Conservation (phyloP, 1,284 basidiomycete genomes). For the Ceratobasidium sp. region DNA sequence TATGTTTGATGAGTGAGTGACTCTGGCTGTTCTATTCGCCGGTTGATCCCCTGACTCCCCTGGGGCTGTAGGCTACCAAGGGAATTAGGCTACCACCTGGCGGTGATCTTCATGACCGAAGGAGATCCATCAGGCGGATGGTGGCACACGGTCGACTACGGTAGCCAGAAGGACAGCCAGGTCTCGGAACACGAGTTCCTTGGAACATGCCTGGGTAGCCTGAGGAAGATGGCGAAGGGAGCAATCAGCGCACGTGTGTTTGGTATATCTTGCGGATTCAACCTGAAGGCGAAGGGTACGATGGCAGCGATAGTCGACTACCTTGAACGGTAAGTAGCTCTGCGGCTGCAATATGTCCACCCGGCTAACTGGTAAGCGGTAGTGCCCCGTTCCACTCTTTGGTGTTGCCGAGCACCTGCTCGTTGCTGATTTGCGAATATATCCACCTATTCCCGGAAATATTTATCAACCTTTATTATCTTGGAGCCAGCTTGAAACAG, state of each 20-base stretch:
- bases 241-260: not conserved
- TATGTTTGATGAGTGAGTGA: not conserved
- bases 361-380: no score
- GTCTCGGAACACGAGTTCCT: not conserved
- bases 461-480: conserved; percentile 18
- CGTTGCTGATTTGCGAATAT: not conserved
- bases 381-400: not conserved
- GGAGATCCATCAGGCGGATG: conserved; percentile 2
- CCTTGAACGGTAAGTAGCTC: not conserved
- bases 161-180: not conserved
- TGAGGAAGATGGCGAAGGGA: not conserved
- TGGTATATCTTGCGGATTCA: not conserved
- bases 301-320: not conserved
- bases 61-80: not conserved
- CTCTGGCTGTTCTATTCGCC: not conserved
- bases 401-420: not conserved
- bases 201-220: not conserved
- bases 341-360: not conserved
- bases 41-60: no score
- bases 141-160: not conserved
- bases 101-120: conserved; percentile 11
- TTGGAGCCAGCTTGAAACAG: not conserved
- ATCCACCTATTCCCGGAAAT: conserved; percentile 9
- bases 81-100: not conserved
- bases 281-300: not conserved